Percentiles rank a stretch among this genome's conserved stretches.
These are phyloP conservation scores for Ophiostoma himal-ulmi DNA, from an alignment of 2,329 filamentous ascomycete genomes.

Conservation along the genomic window DNA sequence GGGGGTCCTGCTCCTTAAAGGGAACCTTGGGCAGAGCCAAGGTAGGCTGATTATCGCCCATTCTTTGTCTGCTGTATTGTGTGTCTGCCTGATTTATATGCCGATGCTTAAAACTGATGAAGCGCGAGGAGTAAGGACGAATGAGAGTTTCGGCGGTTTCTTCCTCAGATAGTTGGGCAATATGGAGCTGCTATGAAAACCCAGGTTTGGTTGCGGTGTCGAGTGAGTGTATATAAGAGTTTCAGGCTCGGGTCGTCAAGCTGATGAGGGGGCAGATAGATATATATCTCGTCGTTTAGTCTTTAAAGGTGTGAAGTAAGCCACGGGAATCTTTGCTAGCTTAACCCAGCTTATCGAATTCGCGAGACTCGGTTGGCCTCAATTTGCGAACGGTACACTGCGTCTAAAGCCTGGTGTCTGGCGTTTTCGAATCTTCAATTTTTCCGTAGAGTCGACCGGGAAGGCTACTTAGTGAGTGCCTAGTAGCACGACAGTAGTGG, in stretches of 20 bases:
- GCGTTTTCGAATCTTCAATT: not conserved
- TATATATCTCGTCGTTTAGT: not conserved
- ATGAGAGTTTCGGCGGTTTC: not conserved
- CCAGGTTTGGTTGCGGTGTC: not conserved
- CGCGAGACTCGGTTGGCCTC: not conserved
- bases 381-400: not conserved
- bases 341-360: not conserved
- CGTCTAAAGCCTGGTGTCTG: not conserved
- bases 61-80: not conserved
- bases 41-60: not conserved
- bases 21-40: conserved; percentile 42
- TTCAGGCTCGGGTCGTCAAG: not conserved
- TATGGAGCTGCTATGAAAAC: not conserved
- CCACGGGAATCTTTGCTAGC: not conserved
- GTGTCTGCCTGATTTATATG: not conserved
- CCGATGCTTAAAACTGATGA: not conserved
- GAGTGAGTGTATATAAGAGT: not conserved
- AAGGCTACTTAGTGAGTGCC: not conserved
- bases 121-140: not conserved
- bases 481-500: not conserved
- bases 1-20: conserved; percentile 61
- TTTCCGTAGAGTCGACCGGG: not conserved
- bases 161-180: not conserved
- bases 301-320: not conserved
- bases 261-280: not conserved